Conservation (phyloP, 495 filamentous ascomycete genomes). For the Xylaria flabelliformis region DNA sequence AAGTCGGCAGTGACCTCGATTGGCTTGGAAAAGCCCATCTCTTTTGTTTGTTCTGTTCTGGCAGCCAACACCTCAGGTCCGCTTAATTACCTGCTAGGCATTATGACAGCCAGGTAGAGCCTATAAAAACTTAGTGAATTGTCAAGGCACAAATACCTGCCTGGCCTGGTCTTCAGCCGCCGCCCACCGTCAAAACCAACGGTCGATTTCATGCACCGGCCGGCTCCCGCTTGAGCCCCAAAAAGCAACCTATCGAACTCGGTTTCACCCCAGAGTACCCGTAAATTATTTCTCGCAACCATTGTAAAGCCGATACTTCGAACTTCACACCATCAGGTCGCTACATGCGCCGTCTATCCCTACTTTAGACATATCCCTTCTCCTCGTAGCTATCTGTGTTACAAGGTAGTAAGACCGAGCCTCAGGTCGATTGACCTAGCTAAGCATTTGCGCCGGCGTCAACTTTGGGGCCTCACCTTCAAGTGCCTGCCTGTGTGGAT, state of each 20-base stretch:
- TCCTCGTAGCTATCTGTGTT: neutral
- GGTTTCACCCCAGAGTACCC: neutral
- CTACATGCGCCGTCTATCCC: neutral
- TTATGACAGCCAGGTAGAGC: slow-evolving; percentile 2
- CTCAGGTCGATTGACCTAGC: neutral
- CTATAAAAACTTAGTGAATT: neutral
- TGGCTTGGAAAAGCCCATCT: neutral
- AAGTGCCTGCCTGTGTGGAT: neutral
- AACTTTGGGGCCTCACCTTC: neutral
- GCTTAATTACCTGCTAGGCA: neutral
- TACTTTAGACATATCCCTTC: neutral
- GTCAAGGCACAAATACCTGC: neutral
- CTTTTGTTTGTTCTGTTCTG: neutral
- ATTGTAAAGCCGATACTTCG: neutral
- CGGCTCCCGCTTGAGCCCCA: neutral
- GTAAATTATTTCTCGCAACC: neutral
- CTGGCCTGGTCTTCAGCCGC: neutral
- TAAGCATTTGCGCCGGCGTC: neutral
- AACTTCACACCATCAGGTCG: neutral
- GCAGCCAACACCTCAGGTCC: neutral
- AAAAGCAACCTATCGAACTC: neutral
- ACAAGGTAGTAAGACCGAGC: neutral
- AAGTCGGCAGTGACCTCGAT: neutral
- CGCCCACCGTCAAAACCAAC: neutral
- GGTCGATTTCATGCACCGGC: neutral